Conservation (phyloP, 208 protist genomes). For the Acanthamoeba polyphaga region DNA sequence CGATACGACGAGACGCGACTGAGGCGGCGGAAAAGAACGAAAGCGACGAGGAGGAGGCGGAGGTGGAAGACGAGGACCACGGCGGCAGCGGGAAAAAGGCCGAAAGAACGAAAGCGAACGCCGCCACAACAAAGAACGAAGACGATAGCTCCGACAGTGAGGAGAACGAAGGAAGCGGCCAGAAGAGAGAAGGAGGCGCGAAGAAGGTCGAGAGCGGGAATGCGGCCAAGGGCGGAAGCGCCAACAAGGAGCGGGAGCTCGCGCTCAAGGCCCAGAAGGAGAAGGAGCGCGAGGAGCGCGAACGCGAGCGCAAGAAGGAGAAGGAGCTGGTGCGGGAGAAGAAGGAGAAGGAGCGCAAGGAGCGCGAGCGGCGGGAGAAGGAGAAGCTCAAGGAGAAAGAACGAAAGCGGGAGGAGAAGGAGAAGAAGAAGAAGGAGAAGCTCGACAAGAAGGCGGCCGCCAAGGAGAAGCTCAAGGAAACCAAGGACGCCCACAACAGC, state of each 20-base stretch:
- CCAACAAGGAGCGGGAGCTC: neutral
- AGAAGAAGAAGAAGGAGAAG: slow-evolving; percentile 38
- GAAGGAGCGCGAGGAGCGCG: neutral
- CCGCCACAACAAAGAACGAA: neutral
- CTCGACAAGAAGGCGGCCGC: slow-evolving; percentile 3
- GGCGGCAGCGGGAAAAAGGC: neutral
- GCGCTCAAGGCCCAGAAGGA: neutral
- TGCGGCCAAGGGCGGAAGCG: neutral
- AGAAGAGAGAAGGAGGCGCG: neutral
- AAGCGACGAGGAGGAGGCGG: neutral
- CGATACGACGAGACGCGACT: neutral
- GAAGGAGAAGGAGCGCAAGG: slow-evolving; percentile 26
- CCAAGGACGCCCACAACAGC: neutral
- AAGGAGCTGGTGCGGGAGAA: neutral
- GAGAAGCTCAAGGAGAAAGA: slow-evolving; percentile 38
- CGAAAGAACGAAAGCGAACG: neutral
- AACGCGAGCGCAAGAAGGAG: slow-evolving; percentile 14
- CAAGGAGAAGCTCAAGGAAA: neutral
- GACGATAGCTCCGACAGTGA: neutral
- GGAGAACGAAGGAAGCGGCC: neutral
- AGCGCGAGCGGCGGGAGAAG: neutral
- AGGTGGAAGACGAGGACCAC: no score
- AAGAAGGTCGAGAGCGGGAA: neutral
- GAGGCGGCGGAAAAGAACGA: neutral
- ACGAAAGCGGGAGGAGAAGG: slow-evolving; percentile 1